phyloP scores from a whole-genome alignment of 352 stramenopile species.

The Pythium periplocum region DNA sequence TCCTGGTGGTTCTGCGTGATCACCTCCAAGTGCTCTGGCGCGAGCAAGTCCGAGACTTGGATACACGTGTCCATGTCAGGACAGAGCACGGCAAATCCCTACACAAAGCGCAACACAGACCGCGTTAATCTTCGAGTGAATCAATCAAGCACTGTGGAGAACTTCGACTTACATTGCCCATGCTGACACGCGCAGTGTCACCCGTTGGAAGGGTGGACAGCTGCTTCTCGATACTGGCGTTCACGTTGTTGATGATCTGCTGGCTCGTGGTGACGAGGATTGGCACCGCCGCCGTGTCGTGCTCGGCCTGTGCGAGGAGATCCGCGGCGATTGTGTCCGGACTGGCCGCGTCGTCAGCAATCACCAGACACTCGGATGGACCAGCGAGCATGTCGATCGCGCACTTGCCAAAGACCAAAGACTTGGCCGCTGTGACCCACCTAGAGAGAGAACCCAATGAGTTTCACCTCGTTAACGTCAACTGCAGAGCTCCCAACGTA shows the following conservation, averaged over 20 bases:
- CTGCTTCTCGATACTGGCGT: conserved; percentile 75
- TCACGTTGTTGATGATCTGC: conserved; percentile 87
- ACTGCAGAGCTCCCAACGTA: conserved; percentile 6
- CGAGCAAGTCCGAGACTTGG: conserved; percentile 83
- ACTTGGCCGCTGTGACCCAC: conserved; percentile 99
- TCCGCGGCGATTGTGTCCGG: conserved; percentile 69
- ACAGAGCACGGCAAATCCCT: conserved; percentile 78
- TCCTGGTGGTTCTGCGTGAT: conserved; percentile 89
- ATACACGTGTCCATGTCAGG: conserved; percentile 64
- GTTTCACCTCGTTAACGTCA: conserved; percentile 1
- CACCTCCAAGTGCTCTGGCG: conserved; percentile 84
- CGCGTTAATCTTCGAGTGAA: background rate
- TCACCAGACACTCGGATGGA: conserved; percentile 97
- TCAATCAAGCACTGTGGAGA: background rate
- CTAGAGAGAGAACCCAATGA: conserved; percentile 3
- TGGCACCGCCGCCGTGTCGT: conserved; percentile 96
- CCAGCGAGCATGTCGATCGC: conserved; percentile 99
- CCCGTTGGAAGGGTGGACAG: conserved; percentile 68
- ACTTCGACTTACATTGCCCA: conserved; percentile 36
- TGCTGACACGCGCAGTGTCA: conserved; percentile 56
- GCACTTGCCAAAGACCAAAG: conserved; percentile 94
- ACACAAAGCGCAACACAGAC: background rate
- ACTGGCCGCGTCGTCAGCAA: conserved; percentile 90
- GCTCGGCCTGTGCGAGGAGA: conserved; percentile 89
- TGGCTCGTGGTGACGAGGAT: conserved; percentile 93